Conservation (phyloP, 2,329 filamentous ascomycete species). For the Penicillium sp. region DNA sequence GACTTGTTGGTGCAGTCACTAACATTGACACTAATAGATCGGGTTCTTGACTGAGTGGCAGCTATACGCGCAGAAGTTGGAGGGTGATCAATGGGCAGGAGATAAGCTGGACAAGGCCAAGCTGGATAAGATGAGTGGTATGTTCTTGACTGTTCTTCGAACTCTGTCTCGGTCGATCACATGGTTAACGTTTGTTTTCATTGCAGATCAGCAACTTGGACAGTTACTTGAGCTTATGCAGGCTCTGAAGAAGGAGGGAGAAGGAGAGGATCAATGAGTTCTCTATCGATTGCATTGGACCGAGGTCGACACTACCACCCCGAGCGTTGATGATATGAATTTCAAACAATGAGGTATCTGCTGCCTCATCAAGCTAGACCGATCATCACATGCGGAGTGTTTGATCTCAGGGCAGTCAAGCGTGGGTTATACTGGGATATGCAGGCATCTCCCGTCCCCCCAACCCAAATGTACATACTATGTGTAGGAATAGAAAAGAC, state of each 20-base stretch:
- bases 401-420: neutral
- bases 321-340: neutral
- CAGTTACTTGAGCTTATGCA: slow-evolving; percentile 95
- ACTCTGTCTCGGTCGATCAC: neutral
- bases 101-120: slow-evolving; percentile 80
- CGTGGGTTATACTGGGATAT: slow-evolving; percentile 7
- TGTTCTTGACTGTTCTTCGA: slow-evolving; percentile 31
- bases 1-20: neutral
- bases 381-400: neutral
- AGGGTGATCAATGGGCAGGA: slow-evolving; percentile 80
- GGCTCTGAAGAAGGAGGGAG: slow-evolving; percentile 57
- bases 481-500: neutral
- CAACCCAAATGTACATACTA: slow-evolving; percentile 16
- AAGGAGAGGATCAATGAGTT: slow-evolving; percentile 32
- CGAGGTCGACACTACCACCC: neutral
- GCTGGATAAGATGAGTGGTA: slow-evolving; percentile 91
- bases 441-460: slow-evolving; percentile 18
- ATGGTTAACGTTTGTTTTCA: slow-evolving; percentile 3
- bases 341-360: neutral
- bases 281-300: slow-evolving; percentile 4
- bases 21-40: slow-evolving; percentile 56
- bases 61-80: slow-evolving; percentile 85
- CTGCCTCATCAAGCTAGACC: neutral
- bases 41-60: slow-evolving; percentile 98
- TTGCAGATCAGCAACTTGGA: slow-evolving; percentile 80